Conservation (phyloP, 2,329 filamentous ascomycete genomes). For the Hortaea werneckii region DNA sequence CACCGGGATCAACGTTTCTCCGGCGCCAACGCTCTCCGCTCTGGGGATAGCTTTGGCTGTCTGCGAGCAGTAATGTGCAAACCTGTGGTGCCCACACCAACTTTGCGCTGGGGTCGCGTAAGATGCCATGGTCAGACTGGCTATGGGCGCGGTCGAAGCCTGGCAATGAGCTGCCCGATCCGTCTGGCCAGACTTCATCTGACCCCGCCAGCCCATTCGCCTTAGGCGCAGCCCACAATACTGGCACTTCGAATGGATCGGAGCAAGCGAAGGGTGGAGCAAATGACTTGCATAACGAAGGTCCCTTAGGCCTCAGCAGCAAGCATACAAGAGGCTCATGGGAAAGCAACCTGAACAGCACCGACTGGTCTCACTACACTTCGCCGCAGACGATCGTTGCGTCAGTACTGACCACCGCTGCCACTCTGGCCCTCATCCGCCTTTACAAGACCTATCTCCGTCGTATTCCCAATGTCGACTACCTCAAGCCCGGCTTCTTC, state of each 20-base stretch:
- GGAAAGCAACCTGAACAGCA: slow-evolving; percentile 30
- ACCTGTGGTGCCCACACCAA: neutral
- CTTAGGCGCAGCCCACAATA: too few species aligned
- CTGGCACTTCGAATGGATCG: too few species aligned
- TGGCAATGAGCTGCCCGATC: too few species aligned
- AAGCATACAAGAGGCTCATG: slow-evolving; percentile 32
- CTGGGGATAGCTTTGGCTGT: too few species aligned
- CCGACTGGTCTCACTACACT: slow-evolving; percentile 45
- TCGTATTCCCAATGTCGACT: slow-evolving; percentile 66
- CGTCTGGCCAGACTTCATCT: too few species aligned
- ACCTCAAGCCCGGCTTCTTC: slow-evolving; percentile 67
- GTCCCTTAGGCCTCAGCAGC: too few species aligned
- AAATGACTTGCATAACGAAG: too few species aligned
- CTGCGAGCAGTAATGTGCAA: neutral
- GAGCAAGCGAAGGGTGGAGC: too few species aligned
- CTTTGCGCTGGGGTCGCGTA: too few species aligned
- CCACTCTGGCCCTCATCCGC: slow-evolving; percentile 44
- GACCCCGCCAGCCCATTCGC: too few species aligned
- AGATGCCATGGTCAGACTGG: slow-evolving; percentile 12
- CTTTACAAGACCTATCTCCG: slow-evolving; percentile 66
- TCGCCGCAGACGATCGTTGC: slow-evolving; percentile 34
- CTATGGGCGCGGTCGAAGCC: slow-evolving; percentile 8
- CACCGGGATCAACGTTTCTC: neutral
- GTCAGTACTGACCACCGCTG: slow-evolving; percentile 43
- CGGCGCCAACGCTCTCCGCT: too few species aligned